These are phyloP conservation scores for Oxyria digyna DNA, from an alignment of 148 eudicot genomes.

Conservation along the genomic window DNA sequence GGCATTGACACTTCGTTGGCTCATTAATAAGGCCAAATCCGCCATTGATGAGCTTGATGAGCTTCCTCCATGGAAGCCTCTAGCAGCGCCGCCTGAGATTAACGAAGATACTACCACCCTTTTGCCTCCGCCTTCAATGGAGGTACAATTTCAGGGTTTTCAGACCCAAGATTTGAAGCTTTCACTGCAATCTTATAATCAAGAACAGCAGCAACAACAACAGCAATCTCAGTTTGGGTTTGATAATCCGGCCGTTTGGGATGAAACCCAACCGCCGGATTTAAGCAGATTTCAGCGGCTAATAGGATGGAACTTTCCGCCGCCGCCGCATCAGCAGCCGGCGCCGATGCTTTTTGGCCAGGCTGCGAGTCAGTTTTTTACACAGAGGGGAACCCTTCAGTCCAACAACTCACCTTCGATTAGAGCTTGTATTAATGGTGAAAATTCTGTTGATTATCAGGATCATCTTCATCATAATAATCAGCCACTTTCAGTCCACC, in stretches of 20 bases:
- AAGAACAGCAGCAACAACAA: neutral
- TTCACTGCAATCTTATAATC: constrained; percentile 75
- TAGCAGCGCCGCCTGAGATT: constrained; percentile 9
- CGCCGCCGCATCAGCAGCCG: constrained; percentile 21
- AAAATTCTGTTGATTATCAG: constrained; percentile 23
- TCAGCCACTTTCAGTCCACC: constrained; percentile 36
- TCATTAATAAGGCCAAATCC: constrained; percentile 65
- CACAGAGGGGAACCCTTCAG: constrained; percentile 99
- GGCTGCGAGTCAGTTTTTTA: constrained; percentile 57
- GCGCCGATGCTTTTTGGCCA: too few relatives aligned
- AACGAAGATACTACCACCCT: constrained; percentile 21
- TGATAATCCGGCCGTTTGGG: constrained; percentile 14
- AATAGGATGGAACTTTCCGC: constrained; percentile 27
- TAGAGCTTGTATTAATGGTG: too few relatives aligned
- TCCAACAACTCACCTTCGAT: too few relatives aligned
- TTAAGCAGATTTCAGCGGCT: constrained; percentile 29
- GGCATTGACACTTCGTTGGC: too few relatives aligned
- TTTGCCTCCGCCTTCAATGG: constrained; percentile 39
- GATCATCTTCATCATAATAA: constrained; percentile 26
- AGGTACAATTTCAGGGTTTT: constrained; percentile 27
- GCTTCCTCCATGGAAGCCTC: constrained; percentile 80
- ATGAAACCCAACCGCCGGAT: constrained; percentile 34
- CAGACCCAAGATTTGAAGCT: constrained; percentile 84
- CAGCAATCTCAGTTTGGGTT: neutral
- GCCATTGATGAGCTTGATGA: constrained; percentile 78